Percentiles rank a stretch among this genome's conserved stretches.
These are phyloP conservation scores for Chalciporus pseudorubinellus DNA, from an alignment of 768 basidiomycete species.

Conservation along the genomic window DNA sequence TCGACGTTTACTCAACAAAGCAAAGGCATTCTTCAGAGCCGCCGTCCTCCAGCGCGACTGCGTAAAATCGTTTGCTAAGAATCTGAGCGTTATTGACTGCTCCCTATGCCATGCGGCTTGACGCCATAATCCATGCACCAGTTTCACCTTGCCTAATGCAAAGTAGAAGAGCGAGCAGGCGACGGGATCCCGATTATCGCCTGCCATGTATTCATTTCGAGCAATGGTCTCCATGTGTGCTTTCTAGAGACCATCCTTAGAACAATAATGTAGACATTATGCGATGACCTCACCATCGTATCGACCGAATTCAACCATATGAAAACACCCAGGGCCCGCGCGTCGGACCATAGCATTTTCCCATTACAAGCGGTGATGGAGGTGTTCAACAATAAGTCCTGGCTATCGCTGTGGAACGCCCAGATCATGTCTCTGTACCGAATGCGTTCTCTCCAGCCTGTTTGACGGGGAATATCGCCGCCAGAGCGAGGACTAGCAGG, in stretches of 20 bases:
- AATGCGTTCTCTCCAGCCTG: conserved; percentile 69
- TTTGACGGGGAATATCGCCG: conserved; percentile 40
- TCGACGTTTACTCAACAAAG: conserved; percentile 83
- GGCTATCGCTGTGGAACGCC: conserved; percentile 95
- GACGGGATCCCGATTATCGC: conserved; percentile 85
- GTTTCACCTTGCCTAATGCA: conserved; percentile 85
- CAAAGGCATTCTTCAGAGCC: conserved; percentile 95
- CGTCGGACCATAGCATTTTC: conserved; percentile 90
- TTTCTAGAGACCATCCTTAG: conserved; percentile 46
- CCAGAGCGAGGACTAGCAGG: conserved; percentile 46
- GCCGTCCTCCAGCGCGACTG: conserved; percentile 86
- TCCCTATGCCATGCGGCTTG: conserved; percentile 95
- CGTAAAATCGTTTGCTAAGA: conserved; percentile 86
- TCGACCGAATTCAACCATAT: conserved; percentile 85
- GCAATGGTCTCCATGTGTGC: conserved; percentile 84
- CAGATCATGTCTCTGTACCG: conserved; percentile 94
- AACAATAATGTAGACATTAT: background rate
- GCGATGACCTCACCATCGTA: conserved; percentile 55
- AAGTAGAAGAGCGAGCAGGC: conserved; percentile 92
- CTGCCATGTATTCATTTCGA: conserved; percentile 88
- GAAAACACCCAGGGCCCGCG: conserved; percentile 80
- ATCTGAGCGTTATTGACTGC: conserved; percentile 85
- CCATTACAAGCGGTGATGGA: conserved; percentile 71
- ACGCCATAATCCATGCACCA: conserved; percentile 94
- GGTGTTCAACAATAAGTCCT: conserved; percentile 74